phyloP scores from a whole-genome alignment of 192 early-diverging fungal genomes.

The Pecoramyces ruminantium region DNA sequence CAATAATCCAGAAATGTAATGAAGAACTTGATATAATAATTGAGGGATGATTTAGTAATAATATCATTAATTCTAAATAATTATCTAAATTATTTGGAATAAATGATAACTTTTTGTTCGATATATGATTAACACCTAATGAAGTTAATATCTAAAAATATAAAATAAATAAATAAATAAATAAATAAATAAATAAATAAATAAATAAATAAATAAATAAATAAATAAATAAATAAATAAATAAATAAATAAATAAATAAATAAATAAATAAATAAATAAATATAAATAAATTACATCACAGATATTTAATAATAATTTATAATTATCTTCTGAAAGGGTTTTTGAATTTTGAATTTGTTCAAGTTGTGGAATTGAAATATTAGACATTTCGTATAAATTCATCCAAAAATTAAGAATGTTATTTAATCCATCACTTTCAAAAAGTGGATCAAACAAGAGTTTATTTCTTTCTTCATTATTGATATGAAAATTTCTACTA shows the following conservation, averaged over 20 bases:
- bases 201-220: too few relatives aligned
- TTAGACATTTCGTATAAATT: neutral
- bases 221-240: too few relatives aligned
- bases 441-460: neutral
- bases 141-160: neutral
- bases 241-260: too few relatives aligned
- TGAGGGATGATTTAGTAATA: neutral
- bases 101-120: neutral
- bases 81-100: neutral
- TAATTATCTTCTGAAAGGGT: neutral
- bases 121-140: neutral
- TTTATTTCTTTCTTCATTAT: neutral
- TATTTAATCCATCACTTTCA: neutral
- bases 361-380: neutral
- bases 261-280: too few relatives aligned
- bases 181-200: too few relatives aligned
- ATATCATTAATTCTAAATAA: neutral
- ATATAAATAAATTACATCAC: neutral
- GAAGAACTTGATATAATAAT: neutral
- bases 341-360: neutral
- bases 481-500: neutral
- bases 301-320: neutral
- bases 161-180: too few relatives aligned
- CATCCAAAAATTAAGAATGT: neutral
- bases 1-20: neutral